Evolutionary conservation across 1,284 basidiomycete genomes (phyloP), one percentile per base, ranked within the genome.

Genomic region (Lentinus polychrous): DNA sequence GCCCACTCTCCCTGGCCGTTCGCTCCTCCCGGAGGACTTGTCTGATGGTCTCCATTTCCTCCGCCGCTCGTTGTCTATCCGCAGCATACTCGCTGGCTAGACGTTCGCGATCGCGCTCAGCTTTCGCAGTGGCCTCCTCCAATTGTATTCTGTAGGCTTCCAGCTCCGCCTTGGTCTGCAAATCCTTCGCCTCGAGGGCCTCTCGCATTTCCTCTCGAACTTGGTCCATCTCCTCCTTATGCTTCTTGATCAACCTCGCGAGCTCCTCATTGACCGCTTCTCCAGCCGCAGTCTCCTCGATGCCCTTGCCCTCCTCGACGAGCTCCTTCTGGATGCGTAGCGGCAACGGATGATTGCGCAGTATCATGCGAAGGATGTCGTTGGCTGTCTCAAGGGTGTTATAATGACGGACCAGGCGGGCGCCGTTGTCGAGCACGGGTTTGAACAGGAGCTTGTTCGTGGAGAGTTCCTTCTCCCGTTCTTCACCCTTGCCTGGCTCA

Each of bases 161-260:
- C 14, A 45, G 38, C 18, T 49, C 47, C 48, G 8, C 17, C 42
- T 36, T 45, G 27, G 34, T 38, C 35, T 50, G 46, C 20, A 37
- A 24, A 22, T 49, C 43, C 18, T 48, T 45, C 33, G 20, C 46
- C n/a, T 8, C 41, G 10, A 47, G 35, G 8, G 45, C 45, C 22
- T 36, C 41, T 31, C 45, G 23, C 48, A 45, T 38, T 24, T 48
- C 41, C 31, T 45, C 20, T 24, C 45, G 37, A 18, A 55, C 18
- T 27, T 36, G 65, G 18, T 56, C 55, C 41, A 75, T 58, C 35
- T 74, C 73, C 37, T 66, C 61, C 41, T 58, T 56, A 46, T 74
- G 69, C 15, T 64, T 61, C 24, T 59, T 58, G 18, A 62, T 66
- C 42, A 68, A 60, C 14, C n/a, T 27, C 12, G 40, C 43, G n/a